Evolutionary conservation across 441 rosid genomes (phyloP).

Genomic region (Aquilaria agallochum): DNA sequence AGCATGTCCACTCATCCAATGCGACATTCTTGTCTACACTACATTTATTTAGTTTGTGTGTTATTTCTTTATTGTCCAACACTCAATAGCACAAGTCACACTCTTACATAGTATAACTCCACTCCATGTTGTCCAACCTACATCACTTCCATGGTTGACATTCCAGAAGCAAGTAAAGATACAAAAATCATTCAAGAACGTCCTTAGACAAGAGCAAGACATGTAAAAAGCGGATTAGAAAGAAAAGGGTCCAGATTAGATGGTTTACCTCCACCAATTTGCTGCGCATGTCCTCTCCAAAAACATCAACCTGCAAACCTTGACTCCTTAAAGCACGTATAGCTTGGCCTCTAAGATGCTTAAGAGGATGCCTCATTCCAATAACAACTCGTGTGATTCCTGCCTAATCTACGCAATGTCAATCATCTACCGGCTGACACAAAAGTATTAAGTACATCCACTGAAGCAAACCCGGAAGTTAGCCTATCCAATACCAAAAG

Average conservation of each 20-base stretch:
- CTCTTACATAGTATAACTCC: too few relatives aligned
- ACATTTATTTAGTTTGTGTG: too few relatives aligned
- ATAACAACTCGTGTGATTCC: constrained; percentile 74
- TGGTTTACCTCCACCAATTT: constrained; percentile 64
- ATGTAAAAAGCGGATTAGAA: too few relatives aligned
- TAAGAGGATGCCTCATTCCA: constrained; percentile 83
- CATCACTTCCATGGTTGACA: too few relatives aligned
- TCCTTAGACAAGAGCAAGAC: too few relatives aligned
- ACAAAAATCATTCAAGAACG: too few relatives aligned
- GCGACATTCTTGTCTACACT: too few relatives aligned
- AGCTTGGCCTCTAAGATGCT: constrained; percentile 83
- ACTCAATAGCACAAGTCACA: too few relatives aligned
- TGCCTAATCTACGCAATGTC: constrained; percentile 71
- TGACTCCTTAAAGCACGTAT: constrained; percentile 64
- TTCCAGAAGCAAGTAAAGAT: too few relatives aligned
- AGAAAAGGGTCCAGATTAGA: neutral
- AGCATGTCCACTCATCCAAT: too few relatives aligned
- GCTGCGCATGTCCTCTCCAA: constrained; percentile 78
- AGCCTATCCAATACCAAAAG: neutral
- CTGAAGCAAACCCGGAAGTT: neutral
- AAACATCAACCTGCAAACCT: constrained; percentile 79
- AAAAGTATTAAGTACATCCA: neutral
- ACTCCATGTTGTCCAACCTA: too few relatives aligned
- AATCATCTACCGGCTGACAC: constrained; percentile 15
- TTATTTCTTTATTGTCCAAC: too few relatives aligned